Percentiles rank a stretch among this genome's conserved stretches.
phyloP scores from a whole-genome alignment of 1,139 yeast species.

The Yamadazyma atlantica region DNA sequence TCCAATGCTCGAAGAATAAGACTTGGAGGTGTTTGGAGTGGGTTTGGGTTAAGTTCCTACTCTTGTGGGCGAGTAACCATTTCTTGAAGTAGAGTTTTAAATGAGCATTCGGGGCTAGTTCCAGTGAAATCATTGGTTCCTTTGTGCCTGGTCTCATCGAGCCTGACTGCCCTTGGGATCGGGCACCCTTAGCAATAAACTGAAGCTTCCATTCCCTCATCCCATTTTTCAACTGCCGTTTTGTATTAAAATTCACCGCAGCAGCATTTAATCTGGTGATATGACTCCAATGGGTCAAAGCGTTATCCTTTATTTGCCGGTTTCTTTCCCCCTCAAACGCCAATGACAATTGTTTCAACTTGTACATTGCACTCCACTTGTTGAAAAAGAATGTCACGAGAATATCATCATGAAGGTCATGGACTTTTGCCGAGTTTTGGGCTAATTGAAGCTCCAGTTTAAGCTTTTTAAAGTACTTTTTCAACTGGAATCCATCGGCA shows the following conservation, averaged over 20 bases:
- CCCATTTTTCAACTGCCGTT: not conserved
- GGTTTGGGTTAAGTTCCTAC: not conserved
- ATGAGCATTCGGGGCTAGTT: no score
- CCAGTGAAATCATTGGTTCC: no score
- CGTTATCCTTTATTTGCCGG: slow-evolving; percentile 6
- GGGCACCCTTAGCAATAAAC: slow-evolving; percentile 1
- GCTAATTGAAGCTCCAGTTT: slow-evolving; percentile 4
- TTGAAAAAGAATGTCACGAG: slow-evolving; percentile 9
- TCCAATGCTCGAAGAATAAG: slow-evolving; percentile 4
- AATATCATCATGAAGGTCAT: not conserved
- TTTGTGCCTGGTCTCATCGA: no score
- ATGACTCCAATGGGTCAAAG: slow-evolving; percentile 15
- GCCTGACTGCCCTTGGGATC: no score
- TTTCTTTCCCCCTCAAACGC: slow-evolving; percentile 6
- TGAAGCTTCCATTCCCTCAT: slow-evolving; percentile 10
- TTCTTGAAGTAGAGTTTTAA: slow-evolving; percentile 5
- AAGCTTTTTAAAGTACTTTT: slow-evolving; percentile 6
- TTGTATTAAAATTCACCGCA: slow-evolving; percentile 3
- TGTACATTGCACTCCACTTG: slow-evolving; percentile 13
- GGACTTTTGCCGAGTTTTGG: slow-evolving; percentile 4
- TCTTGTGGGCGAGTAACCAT: slow-evolving; percentile 7
- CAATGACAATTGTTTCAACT: slow-evolving; percentile 5
- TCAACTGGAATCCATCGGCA: slow-evolving; percentile 7
- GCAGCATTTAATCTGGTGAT: slow-evolving; percentile 2
- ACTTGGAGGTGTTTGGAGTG: not conserved